Percentiles rank a stretch among this genome's conserved stretches.
phyloP scores from a whole-genome alignment of 2,329 filamentous ascomycete species.

The Pyricularia sp. region DNA sequence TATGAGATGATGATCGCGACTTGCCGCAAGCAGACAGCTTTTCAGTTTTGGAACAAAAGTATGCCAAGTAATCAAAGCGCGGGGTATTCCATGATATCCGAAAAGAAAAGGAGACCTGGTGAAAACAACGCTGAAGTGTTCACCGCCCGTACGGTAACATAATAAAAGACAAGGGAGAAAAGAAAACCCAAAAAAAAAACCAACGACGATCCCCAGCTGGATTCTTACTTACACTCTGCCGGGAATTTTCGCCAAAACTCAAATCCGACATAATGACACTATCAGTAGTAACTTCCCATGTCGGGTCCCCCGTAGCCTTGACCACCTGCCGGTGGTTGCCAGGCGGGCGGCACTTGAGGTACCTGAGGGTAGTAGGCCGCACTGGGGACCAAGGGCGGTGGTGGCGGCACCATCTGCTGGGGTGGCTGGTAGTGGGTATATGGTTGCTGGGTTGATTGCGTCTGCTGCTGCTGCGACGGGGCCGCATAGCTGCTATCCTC shows the following conservation, averaged over 20 bases:
- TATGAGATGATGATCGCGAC: background rate
- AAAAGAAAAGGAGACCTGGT: background rate
- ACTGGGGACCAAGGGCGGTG: background rate
- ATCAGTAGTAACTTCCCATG: constrained; percentile 4
- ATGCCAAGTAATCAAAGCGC: background rate
- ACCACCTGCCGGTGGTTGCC: background rate
- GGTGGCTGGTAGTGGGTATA: background rate
- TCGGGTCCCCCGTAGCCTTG: background rate
- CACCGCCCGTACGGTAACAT: background rate
- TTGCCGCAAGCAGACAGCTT: background rate
- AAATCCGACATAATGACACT: background rate
- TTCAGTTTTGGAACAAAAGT: background rate
- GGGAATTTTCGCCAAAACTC: background rate
- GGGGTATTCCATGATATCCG: background rate
- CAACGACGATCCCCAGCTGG: background rate
- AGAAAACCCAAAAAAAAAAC: background rate
- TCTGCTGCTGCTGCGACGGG: background rate
- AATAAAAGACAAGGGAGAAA: background rate
- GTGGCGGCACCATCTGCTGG: background rate
- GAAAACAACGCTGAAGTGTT: background rate
- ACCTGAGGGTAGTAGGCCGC: background rate
- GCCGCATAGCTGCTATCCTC: constrained; percentile 4
- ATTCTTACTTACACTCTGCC: background rate
- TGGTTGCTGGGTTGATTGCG: background rate
- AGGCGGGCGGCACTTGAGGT: background rate